Evolutionary conservation across 176 grass and related monocot species (phyloP).

Genomic region (Elymus sibiricus): DNA sequence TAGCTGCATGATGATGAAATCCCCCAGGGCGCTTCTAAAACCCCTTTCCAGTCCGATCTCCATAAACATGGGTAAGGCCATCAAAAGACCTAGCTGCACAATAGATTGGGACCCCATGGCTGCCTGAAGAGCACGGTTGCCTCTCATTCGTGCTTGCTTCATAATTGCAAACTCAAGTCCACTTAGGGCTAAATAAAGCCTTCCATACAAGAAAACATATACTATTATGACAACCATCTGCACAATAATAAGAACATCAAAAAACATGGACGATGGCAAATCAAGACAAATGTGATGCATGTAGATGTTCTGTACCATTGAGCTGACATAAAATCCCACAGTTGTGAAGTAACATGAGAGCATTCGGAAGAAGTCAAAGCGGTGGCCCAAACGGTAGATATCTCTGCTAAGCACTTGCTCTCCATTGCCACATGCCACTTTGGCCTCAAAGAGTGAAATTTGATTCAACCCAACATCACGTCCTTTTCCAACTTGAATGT

Average conservation of each 20-base stretch:
- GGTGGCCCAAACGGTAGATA: conserved; percentile 81
- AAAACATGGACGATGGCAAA: conserved; percentile 8
- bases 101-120: conserved; percentile 92
- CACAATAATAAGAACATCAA: conserved; percentile 10
- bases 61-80: conserved; percentile 95
- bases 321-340: conserved; percentile 89
- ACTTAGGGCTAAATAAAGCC: conserved; percentile 80
- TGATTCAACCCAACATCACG: conserved; percentile 89
- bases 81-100: conserved; percentile 80
- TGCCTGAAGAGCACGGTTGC: conserved; percentile 58
- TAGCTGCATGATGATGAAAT: conserved; percentile 87
- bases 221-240: conserved; percentile 89
- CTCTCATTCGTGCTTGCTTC: conserved; percentile 78
- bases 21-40: conserved; percentile 65
- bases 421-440: conserved; percentile 93
- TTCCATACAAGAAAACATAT: conserved; percentile 84
- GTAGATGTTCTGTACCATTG: conserved; percentile 48
- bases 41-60: conserved; percentile 88
- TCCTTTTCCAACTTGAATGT: conserved; percentile 92
- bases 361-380: conserved; percentile 93
- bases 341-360: conserved; percentile 87
- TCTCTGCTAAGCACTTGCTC: conserved; percentile 88
- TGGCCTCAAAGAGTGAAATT: conserved; percentile 91
- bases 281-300: neutral
- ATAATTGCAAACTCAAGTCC: conserved; percentile 73